Conservation (phyloP, 2,329 filamentous ascomycete genomes). For the Alternaria postmessia region DNA sequence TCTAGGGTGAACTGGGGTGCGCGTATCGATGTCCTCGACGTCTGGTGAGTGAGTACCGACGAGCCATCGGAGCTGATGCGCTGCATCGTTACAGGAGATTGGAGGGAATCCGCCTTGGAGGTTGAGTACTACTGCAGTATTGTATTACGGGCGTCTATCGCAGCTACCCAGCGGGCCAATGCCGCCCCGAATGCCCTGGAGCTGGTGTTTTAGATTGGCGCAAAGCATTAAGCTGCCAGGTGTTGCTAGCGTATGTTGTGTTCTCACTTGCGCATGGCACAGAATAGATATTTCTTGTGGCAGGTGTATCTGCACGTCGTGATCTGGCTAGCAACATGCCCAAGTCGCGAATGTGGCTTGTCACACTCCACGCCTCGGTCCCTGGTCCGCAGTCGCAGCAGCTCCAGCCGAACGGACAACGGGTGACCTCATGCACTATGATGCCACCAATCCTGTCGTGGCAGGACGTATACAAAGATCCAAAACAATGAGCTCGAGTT, state of each 20-base stretch:
- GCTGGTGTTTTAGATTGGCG: constrained; percentile 24
- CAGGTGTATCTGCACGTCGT: not conserved
- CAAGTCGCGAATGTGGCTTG: constrained; percentile 35
- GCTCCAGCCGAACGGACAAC: constrained; percentile 18
- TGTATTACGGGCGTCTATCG: constrained; percentile 18
- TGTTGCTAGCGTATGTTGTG: not conserved
- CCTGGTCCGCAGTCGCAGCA: constrained; percentile 22
- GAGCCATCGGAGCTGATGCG: constrained; percentile 51
- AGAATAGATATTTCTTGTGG: not conserved
- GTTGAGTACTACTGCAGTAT: constrained; percentile 8
- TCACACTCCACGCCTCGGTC: constrained; percentile 34
- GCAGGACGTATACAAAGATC: constrained; percentile 1
- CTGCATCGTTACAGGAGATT: constrained; percentile 37
- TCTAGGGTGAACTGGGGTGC: constrained; percentile 83
- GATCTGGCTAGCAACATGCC: not conserved
- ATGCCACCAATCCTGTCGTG: constrained; percentile 5
- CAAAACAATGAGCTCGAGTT: not conserved
- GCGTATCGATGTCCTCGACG: constrained; percentile 50
- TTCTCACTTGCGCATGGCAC: not conserved
- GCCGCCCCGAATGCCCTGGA: constrained; percentile 15
- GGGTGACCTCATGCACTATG: constrained; percentile 28
- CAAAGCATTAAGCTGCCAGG: constrained; percentile 16
- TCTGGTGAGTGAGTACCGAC: constrained; percentile 52
- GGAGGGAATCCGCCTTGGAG: not conserved
- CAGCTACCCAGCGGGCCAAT: constrained; percentile 22